Evolutionary conservation across 805 yeast species (phyloP), one percentile per base, ranked within the genome.

Genomic region (Candida odintsovae): DNA sequence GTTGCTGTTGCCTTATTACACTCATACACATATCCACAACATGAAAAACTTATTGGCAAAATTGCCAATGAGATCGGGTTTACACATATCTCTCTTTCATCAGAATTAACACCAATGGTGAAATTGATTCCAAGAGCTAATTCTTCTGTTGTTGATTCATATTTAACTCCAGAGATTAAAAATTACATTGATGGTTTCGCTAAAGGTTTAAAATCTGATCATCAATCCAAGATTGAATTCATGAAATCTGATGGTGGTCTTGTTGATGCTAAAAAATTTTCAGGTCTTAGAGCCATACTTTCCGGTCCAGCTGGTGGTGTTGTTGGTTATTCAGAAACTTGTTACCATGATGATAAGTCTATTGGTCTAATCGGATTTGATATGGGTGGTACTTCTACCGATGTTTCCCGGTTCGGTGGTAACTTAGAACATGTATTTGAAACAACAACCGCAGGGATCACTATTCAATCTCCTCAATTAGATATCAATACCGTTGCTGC

Each of bases 241-340:
- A 92, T 92, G 98, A 96, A 92, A 66, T 86, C 96, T 12, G 96
- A 92, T 63, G 98, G 98, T 48, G 98, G 98, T 3, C 74, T 92
- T 49, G 90, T 90, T 20, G 89, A 89, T 46, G 90, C 94, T 58
- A 71, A 79, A 20, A 75, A 78, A 42, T 92, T 92, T 62, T 83
- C 96, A 0, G 98, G 98, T 2, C 70, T 92, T 33, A 76, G 81
- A 55, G 96, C 98, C 4, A 86, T 92, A 42, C 67, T 92, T 31
- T 88, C 97, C 1, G 98, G 98, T 2, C 98, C 98, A 3, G 98
- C 98, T 10, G 98, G 98, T 35, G 98, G 98, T 42, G 95, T 92
- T 48, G 97, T 92, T 29, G 98, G 98, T 0, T 87, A 81, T 56
- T 87, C 96, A 0, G 75, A 79, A 44, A 90, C 98, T 0, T 86